Evolutionary conservation across 1,284 basidiomycete species (phyloP), one percentile per base, ranked within the genome.

Genomic region (Sutorius eximius): DNA sequence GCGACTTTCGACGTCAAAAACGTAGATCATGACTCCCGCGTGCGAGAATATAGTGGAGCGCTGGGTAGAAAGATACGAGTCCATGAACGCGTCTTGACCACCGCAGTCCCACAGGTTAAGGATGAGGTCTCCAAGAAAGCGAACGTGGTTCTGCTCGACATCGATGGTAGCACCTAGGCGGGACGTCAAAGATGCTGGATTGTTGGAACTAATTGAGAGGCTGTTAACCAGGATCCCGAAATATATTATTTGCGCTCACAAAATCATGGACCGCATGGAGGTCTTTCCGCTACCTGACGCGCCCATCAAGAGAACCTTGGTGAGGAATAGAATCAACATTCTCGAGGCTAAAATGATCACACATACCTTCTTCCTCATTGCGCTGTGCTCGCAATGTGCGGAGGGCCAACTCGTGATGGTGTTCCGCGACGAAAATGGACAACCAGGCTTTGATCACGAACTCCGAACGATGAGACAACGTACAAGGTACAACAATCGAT

Each of bases 101-200:
- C 96, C 96, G 63, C 96, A 98, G 74, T 99, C 97, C 95, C 96
- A 98, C 13, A 99, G 82, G 69, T 97, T 96, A 73, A 95, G 82
- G 65, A 92, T 86, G 63, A 97, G 86, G 71, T 95, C 92, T 18
- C 94, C 95, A 20, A 99, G 85, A 73, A 99, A 98, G 43, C 95
- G 91, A 57, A 99, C 93, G 66, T 98, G 94, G 61, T 95, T 96
- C 69, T 95, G 93, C 72, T 99, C 97, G 56, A 99, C 94, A 68
- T 98, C 97, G 61, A 98, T 95, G 1, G 96, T 99, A 22, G 95
- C 95, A 24, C 95, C 95, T 16, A 99, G 81, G 16, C 95, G 85
- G 37, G 91, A 82, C 3, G 96, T 98, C 59, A 97, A 83, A 47
- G 90, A 90, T 3, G 96, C 93, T 18, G 93, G 91, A 66, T 96